Evolutionary conservation across 2,329 filamentous ascomycete species (phyloP).

Genomic region (Alternaria sp.): DNA sequence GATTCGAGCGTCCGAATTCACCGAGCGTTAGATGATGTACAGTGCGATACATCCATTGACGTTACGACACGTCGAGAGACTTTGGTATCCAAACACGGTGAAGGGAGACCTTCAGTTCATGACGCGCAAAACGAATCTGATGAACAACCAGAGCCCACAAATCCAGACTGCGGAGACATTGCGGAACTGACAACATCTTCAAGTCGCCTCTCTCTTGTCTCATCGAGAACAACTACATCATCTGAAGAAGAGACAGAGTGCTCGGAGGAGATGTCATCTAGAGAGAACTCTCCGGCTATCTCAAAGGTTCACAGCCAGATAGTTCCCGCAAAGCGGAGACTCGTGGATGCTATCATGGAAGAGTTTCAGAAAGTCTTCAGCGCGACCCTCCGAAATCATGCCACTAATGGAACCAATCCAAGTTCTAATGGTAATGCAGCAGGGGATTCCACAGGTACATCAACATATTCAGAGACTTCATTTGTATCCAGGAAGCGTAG

Average conservation of each 20-base stretch:
- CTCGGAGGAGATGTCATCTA: fast-evolving
- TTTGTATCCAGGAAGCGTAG: not conserved
- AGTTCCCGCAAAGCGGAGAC: not conserved
- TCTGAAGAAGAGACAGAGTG: not conserved
- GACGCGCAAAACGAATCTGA: not conserved
- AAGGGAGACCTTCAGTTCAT: not conserved
- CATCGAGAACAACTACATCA: not conserved
- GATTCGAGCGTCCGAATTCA: not conserved
- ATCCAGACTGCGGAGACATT: not conserved
- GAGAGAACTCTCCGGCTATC: not conserved
- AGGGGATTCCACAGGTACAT: not conserved
- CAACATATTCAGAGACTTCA: not conserved
- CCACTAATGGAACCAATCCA: not conserved
- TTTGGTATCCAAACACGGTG: not conserved
- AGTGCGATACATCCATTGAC: fast-evolving
- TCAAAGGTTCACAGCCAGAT: not conserved
- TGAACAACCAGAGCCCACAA: not conserved
- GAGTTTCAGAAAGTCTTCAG: not conserved
- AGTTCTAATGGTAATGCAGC: not conserved
- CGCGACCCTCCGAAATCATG: not conserved
- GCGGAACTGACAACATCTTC: not conserved
- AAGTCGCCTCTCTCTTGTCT: not conserved
- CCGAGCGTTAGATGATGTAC: not conserved
- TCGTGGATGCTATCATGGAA: not conserved
- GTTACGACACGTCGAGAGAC: not conserved